Evolutionary conservation across 116 monocot species (phyloP), one percentile per base, ranked within the genome.

Genomic region (Dioscorea cayenensis): DNA sequence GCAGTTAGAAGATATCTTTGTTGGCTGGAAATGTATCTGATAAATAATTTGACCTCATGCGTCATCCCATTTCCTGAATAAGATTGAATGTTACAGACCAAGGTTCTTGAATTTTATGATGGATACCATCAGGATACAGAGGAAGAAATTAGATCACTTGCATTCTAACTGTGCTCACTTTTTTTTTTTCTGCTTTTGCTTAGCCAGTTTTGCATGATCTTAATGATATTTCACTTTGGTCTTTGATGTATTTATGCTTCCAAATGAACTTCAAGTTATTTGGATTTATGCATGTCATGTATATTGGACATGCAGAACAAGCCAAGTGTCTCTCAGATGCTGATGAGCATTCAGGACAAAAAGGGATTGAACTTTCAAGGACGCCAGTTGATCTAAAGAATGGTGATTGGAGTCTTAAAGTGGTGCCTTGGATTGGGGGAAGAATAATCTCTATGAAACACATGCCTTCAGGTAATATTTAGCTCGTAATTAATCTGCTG

Each of bases 391-490:
- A 91, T 28, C 67, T 95, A 60, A 89, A 86, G 73, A 86, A 84
- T 78, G 83, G 89, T 60, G 84, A 95, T 58, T 95, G 95, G 95
- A 20, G 35, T 28, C 81, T 95, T 64, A 87, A 91, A 76, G 66
- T 91, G 36, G 91, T 95, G 4, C 95, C 95, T 11, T 95, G 95
- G 89, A 81, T 91, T 76, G 95, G 95, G 9, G 95, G 95, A 55
- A 76, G 95, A 55, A 82, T 91, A 52, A 86, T 91, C 71, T 95
- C 91, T 51, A 95, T 95, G 91, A 71, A 72, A 48, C 95, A 95
- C 79, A 61, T 86, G 13, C 95, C 95, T 49, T 81, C 95, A 67
- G 95, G 95, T 95, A 81, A 72, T 28, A 72, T 72, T 60, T 37
- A 62, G 28, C 36, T 49, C 51, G 36, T 28, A 29, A 8, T 60